A percentile compares a stretch with the other conserved stretches of the same genome.
phyloP scores from a whole-genome alignment of 2,329 filamentous ascomycete genomes.

The Penicillium concentricum region DNA sequence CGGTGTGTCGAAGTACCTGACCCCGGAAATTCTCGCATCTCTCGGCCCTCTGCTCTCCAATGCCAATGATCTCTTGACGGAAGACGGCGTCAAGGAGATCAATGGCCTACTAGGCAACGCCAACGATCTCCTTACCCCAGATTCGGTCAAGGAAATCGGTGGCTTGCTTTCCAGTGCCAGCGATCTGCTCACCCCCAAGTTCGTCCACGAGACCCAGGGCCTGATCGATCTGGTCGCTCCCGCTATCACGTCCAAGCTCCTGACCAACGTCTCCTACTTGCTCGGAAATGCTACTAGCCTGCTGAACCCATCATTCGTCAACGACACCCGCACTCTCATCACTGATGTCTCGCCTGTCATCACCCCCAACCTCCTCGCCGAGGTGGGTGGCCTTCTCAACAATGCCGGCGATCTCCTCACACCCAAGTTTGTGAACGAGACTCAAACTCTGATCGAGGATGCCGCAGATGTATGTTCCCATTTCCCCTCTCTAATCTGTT shows the following conservation, averaged over 20 bases:
- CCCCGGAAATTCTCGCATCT: no score
- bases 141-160: no score
- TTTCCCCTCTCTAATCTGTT: not conserved
- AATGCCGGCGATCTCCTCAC: conserved; percentile 29
- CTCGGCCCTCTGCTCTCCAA: no score
- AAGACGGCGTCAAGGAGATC: no score
- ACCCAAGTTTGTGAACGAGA: conserved; percentile 31
- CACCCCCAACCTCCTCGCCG: conserved; percentile 20
- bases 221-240: conserved; percentile 18
- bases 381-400: conserved; percentile 24
- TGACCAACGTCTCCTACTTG: conserved; percentile 11
- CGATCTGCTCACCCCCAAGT: no score
- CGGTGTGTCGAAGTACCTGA: no score
- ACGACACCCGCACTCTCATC: conserved; percentile 22
- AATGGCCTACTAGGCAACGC: no score
- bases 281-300: conserved; percentile 21
- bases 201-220: conserved; percentile 8
- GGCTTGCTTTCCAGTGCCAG: no score
- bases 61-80: no score
- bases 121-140: no score
- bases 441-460: conserved; percentile 28
- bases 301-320: conserved; percentile 19
- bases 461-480: conserved; percentile 13
- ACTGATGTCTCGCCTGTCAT: conserved; percentile 21
- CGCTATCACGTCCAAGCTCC: conserved; percentile 8